Evolutionary conservation across 2,329 filamentous ascomycete species (phyloP).

Genomic region (Aspergillus ochraceoroseus): DNA sequence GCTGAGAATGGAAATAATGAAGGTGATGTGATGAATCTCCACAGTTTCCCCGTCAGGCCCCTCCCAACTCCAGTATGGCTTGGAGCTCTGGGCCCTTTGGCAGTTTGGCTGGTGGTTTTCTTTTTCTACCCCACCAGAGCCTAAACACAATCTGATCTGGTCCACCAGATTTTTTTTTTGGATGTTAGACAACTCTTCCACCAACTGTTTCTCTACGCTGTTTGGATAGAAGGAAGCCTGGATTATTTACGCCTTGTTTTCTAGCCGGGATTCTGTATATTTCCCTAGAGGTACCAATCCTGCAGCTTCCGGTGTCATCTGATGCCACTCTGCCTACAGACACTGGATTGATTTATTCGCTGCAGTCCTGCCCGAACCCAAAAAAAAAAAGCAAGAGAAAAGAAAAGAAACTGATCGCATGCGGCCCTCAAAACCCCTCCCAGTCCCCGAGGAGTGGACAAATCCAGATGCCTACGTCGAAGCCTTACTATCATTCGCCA

Average conservation of each 20-base stretch:
- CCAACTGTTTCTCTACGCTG: not conserved
- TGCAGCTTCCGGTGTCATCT: not conserved
- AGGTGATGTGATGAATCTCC: not conserved
- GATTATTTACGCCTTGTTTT: too few relatives aligned
- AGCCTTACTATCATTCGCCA: constrained; percentile 69
- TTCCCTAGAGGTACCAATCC: not conserved
- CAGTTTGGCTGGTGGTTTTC: not conserved
- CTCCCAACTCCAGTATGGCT: not conserved
- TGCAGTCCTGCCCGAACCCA: constrained; percentile 9
- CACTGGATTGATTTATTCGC: not conserved
- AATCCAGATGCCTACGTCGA: constrained; percentile 72
- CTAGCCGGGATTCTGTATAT: too few relatives aligned
- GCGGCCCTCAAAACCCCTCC: constrained; percentile 54
- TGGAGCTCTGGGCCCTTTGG: not conserved
- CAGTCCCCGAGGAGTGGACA: constrained; percentile 64
- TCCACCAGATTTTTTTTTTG: too few relatives aligned
- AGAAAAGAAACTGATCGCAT: constrained; percentile 29
- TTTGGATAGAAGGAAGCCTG: too few relatives aligned
- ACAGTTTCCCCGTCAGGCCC: not conserved
- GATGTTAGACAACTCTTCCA: not conserved
- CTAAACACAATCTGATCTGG: too few relatives aligned
- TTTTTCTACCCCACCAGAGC: constrained; percentile 5
- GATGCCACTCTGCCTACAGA: not conserved
- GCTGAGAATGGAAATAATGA: not conserved
- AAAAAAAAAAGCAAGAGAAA: not conserved